A percentile compares a stretch with the other conserved stretches of the same genome.
Conservation (phyloP, 1,284 basidiomycete genomes). For the Cronartium ribicola region DNA sequence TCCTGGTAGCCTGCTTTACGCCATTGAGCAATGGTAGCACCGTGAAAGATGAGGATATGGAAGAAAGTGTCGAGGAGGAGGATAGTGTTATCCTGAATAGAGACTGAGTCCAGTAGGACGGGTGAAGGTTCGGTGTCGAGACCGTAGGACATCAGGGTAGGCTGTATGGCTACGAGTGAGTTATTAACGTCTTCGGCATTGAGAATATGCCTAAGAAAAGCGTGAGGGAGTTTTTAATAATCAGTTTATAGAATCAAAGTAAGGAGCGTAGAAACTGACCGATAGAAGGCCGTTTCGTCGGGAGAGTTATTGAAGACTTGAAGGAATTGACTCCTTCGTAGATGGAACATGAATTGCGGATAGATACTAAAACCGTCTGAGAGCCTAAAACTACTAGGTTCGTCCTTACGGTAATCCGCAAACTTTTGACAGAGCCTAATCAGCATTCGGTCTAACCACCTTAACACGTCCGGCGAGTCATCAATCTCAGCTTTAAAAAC, state of each 20-base stretch:
- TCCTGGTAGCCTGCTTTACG: slow-evolving; percentile 99
- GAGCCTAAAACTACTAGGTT: slow-evolving; percentile 87
- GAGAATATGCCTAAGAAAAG: slow-evolving; percentile 71
- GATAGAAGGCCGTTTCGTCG: slow-evolving; percentile 97
- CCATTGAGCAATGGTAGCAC: slow-evolving; percentile 95
- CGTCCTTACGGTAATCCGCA: slow-evolving; percentile 97
- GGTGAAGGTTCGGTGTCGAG: slow-evolving; percentile 86
- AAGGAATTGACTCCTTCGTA: slow-evolving; percentile 93
- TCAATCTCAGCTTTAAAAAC: slow-evolving; percentile 99
- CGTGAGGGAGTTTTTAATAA: slow-evolving; percentile 25
- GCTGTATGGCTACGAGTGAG: slow-evolving; percentile 99
- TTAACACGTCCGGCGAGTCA: slow-evolving; percentile 90
- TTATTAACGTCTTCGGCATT: slow-evolving; percentile 99
- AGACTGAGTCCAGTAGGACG: slow-evolving; percentile 92
- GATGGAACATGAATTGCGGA: slow-evolving; percentile 99
- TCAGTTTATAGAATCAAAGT: neutral
- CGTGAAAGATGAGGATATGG: slow-evolving; percentile 99
- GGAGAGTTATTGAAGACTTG: slow-evolving; percentile 99
- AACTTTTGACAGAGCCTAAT: slow-evolving; percentile 99
- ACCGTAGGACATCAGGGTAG: slow-evolving; percentile 97
- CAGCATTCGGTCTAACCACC: slow-evolving; percentile 98
- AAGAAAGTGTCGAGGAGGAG: slow-evolving; percentile 99
- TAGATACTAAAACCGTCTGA: slow-evolving; percentile 97
- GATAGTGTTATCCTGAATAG: slow-evolving; percentile 94
- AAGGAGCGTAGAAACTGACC: slow-evolving; percentile 56